Base-by-base conservation (phyloP, 2,329 filamentous ascomycete species). In the Hymenoscyphus repandus region DNA sequence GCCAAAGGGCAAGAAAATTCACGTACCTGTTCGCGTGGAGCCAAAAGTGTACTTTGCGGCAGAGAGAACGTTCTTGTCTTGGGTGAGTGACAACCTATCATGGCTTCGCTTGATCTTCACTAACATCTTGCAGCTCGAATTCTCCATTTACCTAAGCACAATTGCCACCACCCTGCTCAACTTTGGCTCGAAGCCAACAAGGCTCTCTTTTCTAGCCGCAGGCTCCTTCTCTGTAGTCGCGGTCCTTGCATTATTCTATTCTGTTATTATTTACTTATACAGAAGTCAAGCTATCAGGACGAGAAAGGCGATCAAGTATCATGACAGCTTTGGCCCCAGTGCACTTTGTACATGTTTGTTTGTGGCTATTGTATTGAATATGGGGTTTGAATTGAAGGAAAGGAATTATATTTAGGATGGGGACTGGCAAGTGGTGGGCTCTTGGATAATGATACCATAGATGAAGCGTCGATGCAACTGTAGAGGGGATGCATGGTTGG, bases 11-110 rank as follows among this genome's bases (percentile, higher is more conserved):
- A 92, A 91, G 80, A 88, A 88, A 68, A 97, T 99, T 52, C 92
- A 97, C 64, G 93, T 99, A 20, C 92, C 92, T 12, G 86, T 97
- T 49, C 84, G 93, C 44, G 91, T 99, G 32, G 93, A 99, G 70
- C 93, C 93, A 32, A 99, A 99, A 72, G 93, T 99, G 45, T 96
- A 90, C 69, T 96, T 99, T 66, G 93, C 93, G 18, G 91, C 90
- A 1, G 93, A 99, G 70, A 82, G 93, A 58, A 99, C 93, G 1
- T 99, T 96, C 72, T 78, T 99, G 51, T 88, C 90, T 56, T 99
- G 93, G 90, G 84, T 87, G 71, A 73, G 82, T 64, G 6, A 41
- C 11, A 50, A 15, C n/a, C 39, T 6, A 47, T 39, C 27, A 27
- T 50, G 47, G 39, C 9, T 31, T 17, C 38, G 39, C 41, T 37